Evolutionary conservation across 345 rosid species (phyloP).

Genomic region (Salix udensis): DNA sequence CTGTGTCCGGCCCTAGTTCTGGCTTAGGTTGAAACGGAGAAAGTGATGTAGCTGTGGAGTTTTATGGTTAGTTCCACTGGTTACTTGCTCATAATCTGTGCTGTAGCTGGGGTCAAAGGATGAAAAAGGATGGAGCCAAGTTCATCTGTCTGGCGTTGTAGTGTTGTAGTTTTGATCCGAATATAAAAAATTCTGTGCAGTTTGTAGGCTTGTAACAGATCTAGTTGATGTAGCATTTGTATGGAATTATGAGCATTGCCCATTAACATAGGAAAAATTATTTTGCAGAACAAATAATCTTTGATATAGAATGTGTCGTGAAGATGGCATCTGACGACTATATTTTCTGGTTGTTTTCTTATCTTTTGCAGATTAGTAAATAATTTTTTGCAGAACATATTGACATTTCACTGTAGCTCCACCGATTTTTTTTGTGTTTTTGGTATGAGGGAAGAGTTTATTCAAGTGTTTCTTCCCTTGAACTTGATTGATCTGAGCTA

Average conservation of each 20-base stretch:
- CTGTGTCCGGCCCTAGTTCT: slow-evolving; percentile 56
- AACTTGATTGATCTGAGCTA: no score
- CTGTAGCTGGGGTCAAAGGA: neutral
- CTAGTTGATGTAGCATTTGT: neutral
- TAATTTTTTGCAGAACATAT: neutral
- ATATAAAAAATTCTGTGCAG: slow-evolving; percentile 9
- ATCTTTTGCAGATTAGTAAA: neutral
- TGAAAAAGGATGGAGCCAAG: slow-evolving; percentile 2
- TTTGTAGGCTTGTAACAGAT: slow-evolving; percentile 30
- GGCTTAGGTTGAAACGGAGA: slow-evolving; percentile 47
- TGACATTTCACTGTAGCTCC: no score
- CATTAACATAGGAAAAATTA: slow-evolving; percentile 14
- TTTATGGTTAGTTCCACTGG: slow-evolving; percentile 5
- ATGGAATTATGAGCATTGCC: slow-evolving; percentile 14
- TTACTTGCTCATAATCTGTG: slow-evolving; percentile 6
- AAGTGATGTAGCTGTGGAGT: neutral
- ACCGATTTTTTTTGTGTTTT: no score
- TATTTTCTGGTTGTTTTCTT: neutral
- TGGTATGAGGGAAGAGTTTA: no score
- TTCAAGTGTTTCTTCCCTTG: no score
- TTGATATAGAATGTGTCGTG: slow-evolving; percentile 7
- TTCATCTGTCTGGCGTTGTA: neutral
- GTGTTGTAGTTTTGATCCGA: slow-evolving; percentile 16
- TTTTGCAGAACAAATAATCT: slow-evolving; percentile 21
- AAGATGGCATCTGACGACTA: neutral